A percentile compares a stretch with the other conserved stretches of the same genome.
Evolutionary conservation across 805 yeast genomes (phyloP).

Genomic region (Metschnikowia sp.): DNA sequence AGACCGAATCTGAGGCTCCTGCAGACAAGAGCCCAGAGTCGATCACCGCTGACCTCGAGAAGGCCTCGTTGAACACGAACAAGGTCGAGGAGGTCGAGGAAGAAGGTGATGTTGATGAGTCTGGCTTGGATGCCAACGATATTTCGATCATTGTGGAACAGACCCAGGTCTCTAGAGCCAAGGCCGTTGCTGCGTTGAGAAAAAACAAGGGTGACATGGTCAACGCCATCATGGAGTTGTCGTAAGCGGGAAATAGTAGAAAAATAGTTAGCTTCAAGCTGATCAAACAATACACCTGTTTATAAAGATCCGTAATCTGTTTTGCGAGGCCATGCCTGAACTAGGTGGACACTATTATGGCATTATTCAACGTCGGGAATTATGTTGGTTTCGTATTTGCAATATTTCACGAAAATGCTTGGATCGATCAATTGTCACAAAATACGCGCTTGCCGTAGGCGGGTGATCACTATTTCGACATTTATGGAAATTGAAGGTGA

Average conservation of each 20-base stretch:
- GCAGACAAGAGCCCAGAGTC: conserved; percentile 67
- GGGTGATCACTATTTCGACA: no score
- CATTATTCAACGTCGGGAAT: no score
- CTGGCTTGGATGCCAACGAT: conserved; percentile 80
- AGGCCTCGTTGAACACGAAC: conserved; percentile 50
- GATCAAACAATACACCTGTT: no score
- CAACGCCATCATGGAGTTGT: conserved; percentile 87
- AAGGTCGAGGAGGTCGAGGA: conserved; percentile 52
- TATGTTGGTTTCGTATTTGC: no score
- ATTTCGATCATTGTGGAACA: conserved; percentile 86
- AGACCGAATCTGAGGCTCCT: conserved; percentile 32
- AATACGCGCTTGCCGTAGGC: no score
- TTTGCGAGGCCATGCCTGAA: no score
- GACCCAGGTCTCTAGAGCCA: conserved; percentile 82
- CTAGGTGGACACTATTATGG: no score
- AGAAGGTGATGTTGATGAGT: conserved; percentile 75
- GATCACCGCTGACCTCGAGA: conserved; percentile 79
- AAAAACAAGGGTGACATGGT: conserved; percentile 88
- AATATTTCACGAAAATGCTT: no score
- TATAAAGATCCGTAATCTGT: no score
- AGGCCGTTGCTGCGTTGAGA: conserved; percentile 88
- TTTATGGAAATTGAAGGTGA: no score
- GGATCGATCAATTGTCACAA: no score
- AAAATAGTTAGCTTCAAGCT: no score
- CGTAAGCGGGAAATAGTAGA: conserved; percentile 20